These are phyloP conservation scores for Lanmaoa rubissima DNA, from an alignment of 768 basidiomycete species.

Conservation along the genomic window DNA sequence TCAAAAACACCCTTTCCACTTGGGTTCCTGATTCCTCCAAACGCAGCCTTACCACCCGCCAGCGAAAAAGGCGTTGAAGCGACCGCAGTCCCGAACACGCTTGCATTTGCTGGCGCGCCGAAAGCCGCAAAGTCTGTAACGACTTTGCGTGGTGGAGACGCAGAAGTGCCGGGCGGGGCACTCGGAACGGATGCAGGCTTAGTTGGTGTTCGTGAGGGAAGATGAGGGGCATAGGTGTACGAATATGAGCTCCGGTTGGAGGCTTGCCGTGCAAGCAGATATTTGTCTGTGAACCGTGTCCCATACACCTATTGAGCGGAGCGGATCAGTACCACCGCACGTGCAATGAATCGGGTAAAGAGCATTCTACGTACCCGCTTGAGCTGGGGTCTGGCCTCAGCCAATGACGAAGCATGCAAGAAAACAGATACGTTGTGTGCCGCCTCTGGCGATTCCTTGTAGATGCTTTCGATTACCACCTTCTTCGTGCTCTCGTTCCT, in stretches of 20 bases:
- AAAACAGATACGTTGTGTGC: slow-evolving; percentile 89
- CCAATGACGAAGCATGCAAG: slow-evolving; percentile 64
- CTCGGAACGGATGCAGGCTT: slow-evolving; percentile 34
- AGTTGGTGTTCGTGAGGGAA: slow-evolving; percentile 41
- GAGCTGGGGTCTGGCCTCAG: slow-evolving; percentile 72
- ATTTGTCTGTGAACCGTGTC: slow-evolving; percentile 97
- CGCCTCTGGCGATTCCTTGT: slow-evolving; percentile 86
- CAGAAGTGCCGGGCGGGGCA: slow-evolving; percentile 23
- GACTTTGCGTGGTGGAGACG: slow-evolving; percentile 84
- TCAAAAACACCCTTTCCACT: slow-evolving; percentile 40
- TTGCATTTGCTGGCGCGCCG: slow-evolving; percentile 67
- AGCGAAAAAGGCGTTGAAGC: slow-evolving; percentile 77
- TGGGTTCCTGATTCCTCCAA: slow-evolving; percentile 66
- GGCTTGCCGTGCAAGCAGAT: slow-evolving; percentile 70
- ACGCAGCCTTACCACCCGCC: slow-evolving; percentile 79
- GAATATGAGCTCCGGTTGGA: slow-evolving; percentile 51
- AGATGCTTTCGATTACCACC: slow-evolving; percentile 94
- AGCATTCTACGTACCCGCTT: slow-evolving; percentile 58
- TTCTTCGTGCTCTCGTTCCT: slow-evolving; percentile 97
- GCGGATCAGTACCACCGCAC: slow-evolving; percentile 5
- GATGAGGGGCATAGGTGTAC: slow-evolving; percentile 53
- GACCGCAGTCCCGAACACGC: slow-evolving; percentile 84
- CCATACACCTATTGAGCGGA: slow-evolving; percentile 67
- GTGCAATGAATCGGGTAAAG: neutral
- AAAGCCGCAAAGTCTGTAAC: slow-evolving; percentile 88